Evolutionary conservation across 2,329 filamentous ascomycete species (phyloP).

Genomic region (Epichloe scottii): DNA sequence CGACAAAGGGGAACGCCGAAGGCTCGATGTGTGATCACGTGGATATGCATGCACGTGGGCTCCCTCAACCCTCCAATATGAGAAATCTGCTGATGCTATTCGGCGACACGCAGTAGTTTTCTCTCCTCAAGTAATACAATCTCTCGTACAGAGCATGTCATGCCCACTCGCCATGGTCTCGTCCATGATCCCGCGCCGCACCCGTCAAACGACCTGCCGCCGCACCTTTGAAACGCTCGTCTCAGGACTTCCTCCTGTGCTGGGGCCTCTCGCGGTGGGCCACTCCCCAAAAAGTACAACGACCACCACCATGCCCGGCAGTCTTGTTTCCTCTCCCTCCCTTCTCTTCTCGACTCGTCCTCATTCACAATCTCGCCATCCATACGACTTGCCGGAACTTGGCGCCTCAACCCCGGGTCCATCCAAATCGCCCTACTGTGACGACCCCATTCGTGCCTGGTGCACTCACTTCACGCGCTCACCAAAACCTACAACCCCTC

Average conservation of each 20-base stretch:
- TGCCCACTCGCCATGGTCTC: background rate
- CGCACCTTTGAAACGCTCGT: slow-evolving; percentile 8
- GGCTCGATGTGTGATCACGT: background rate
- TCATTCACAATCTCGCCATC: background rate
- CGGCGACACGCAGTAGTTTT: too few species aligned
- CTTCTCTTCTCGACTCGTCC: background rate
- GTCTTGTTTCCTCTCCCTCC: background rate
- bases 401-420: too few species aligned
- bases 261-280: slow-evolving; percentile 1
- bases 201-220: background rate
- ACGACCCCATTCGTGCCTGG: background rate
- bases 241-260: slow-evolving; percentile 8
- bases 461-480: background rate
- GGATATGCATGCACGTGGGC: background rate
- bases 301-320: background rate
- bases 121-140: background rate
- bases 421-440: too few species aligned
- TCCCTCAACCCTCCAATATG: background rate
- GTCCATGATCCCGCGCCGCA: too few species aligned
- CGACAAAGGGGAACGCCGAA: background rate
- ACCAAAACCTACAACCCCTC: background rate
- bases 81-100: too few species aligned
- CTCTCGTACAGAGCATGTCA: background rate
- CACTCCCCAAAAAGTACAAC: background rate
- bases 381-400: background rate